These are phyloP conservation scores for Ephemerocybe angulata DNA, from an alignment of 768 basidiomycete genomes.

Conservation along the genomic window DNA sequence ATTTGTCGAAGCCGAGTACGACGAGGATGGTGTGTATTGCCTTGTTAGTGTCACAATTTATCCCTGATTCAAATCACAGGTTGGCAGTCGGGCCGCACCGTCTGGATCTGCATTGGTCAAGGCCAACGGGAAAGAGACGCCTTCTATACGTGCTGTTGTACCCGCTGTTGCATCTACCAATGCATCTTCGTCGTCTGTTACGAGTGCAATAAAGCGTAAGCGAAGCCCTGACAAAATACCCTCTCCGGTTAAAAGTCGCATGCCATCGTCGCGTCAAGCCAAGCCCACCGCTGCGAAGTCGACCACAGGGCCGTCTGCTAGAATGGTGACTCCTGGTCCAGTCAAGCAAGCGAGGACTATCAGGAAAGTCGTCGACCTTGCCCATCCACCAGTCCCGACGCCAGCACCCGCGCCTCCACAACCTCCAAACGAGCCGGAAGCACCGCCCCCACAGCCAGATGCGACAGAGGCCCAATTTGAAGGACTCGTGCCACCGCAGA, in stretches of 20 bases:
- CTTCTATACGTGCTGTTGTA: slow-evolving; percentile 18
- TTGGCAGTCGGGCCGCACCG: not conserved
- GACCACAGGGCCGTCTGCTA: not conserved
- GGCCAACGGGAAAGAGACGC: slow-evolving; percentile 4
- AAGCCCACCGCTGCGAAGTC: not conserved
- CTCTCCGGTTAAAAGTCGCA: slow-evolving; percentile 2
- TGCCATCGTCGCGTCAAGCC: not conserved
- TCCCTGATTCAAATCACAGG: not conserved
- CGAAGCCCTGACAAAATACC: not conserved
- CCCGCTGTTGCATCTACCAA: slow-evolving; percentile 1
- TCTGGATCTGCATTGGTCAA: not conserved
- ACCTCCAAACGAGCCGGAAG: not conserved
- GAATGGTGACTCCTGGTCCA: no score
- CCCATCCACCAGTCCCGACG: not conserved
- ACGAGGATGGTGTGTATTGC: slow-evolving; percentile 8
- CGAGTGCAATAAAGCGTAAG: slow-evolving; percentile 13
- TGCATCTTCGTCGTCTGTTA: not conserved
- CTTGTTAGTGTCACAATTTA: not conserved
- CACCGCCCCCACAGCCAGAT: not conserved
- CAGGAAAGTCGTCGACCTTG: not conserved
- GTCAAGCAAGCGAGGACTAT: not conserved
- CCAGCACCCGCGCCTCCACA: not conserved
- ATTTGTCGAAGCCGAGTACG: slow-evolving; percentile 18
- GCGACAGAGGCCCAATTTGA: no score
- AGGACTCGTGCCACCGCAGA: not conserved